Evolutionary conservation across 2,329 filamentous ascomycete genomes (phyloP).

Genomic region (Davidsoniella virescens): DNA sequence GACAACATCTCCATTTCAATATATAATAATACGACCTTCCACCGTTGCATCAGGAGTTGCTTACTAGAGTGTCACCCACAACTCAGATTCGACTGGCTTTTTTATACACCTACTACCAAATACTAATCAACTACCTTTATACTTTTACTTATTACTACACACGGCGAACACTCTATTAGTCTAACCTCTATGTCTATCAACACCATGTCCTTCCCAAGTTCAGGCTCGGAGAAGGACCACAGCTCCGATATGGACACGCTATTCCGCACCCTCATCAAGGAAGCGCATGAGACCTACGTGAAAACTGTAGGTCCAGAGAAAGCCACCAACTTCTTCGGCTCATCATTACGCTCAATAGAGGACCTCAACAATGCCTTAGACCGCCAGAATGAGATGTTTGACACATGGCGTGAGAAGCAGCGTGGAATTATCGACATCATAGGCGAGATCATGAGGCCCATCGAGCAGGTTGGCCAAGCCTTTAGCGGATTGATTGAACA

Average conservation of each 20-base stretch:
- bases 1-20: no score
- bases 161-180: not conserved
- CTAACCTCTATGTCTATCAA: not conserved
- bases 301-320: conserved; percentile 4
- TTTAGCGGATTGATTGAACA: conserved; percentile 22
- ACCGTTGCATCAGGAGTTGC: no score
- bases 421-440: conserved; percentile 13
- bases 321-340: conserved; percentile 9
- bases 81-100: no score
- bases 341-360: conserved; percentile 8
- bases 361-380: conserved; percentile 11
- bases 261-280: conserved; percentile 12
- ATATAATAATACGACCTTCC: no score
- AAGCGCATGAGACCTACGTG: conserved; percentile 12
- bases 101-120: no score
- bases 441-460: conserved; percentile 18
- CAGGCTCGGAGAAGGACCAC: not conserved
- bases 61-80: no score
- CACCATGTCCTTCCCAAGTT: conserved; percentile 1
- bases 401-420: conserved; percentile 12
- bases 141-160: not conserved
- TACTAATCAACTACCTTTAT: not conserved
- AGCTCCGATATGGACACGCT: conserved; percentile 12
- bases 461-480: conserved; percentile 26
- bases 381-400: conserved; percentile 13